Evolutionary conservation across 2,329 filamentous ascomycete genomes (phyloP), one percentile per base, ranked within the genome.

Genomic region (Madurella fahalii): DNA sequence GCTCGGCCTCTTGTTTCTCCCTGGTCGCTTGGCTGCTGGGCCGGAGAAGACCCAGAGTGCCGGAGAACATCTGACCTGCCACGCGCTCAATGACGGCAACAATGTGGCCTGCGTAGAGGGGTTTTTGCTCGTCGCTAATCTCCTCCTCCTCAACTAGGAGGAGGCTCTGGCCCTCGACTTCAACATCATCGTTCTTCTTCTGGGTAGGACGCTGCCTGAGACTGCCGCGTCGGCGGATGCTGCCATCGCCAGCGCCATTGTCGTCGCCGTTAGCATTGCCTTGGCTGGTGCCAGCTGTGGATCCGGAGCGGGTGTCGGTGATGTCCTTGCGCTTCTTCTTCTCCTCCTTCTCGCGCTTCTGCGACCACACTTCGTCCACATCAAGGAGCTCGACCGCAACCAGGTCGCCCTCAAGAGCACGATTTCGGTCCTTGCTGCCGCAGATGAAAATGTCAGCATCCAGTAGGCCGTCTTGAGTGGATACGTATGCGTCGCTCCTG

Each of bases 321-420:
- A 96, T 95, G 68, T 99, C 94, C 79, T 99, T 99, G 71, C 94
- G 89, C 78, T 97, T 99, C 84, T 99, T 99, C 82, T 99, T 99
- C 72, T 99, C 94, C 74, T 99, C 94, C 72, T 99, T 99, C 72
- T 99, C 94, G 53, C 91, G 90, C 80, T 99, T 99, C 77, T 99
- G 94, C 20, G 87, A 84, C 94, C 94, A 99, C 2, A 99, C 94
- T 69, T 99, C 94, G 69, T 97, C 94, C 8, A 99, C 94, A 67
- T 99, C 93, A 49, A 99, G 84, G 45, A 99, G 85, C 74, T 99
- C 94, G 51, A 99, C 85, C 32, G 94, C 94, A 55, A 99, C 94
- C 52, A 96, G 81, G 70, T 99, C 94, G 56, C 94, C 94, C 71
- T 99, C 94, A 37, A 99, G 81, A 52, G 94, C 94, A 72, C 94